Evolutionary conservation across 1,139 yeast genomes (phyloP), one percentile per base, ranked within the genome.

Genomic region (Saccharomyces pastorianus): DNA sequence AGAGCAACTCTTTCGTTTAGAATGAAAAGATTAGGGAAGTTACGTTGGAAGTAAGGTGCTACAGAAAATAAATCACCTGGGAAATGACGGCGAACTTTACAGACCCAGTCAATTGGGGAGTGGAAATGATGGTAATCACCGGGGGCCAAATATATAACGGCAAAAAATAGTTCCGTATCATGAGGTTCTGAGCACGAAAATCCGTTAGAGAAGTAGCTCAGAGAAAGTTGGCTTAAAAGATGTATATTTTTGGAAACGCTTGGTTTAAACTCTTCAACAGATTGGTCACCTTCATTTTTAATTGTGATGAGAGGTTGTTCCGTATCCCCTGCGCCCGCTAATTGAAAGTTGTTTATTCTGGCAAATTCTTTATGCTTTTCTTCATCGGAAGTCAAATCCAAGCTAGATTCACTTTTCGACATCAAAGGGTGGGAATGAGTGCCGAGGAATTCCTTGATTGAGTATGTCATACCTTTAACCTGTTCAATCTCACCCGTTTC

Each of bases 81-180:
- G 68, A 93, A 95, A 72, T 95, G 98, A 59, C 99, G 85, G 69
- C 99, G 83, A 54, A 88, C 72, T 29, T 95, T 90, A 44, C 95
- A 82, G 25, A 93, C 98, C 99, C 99, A 95, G 69, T 88, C 86
- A 2, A 91, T 81, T 4, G 99, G 99, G 4, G 98, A 89, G 69
- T 95, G 99, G 74, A 86, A 95, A 60, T 96, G 85, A 72, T 95
- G 99, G 71, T 95, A 95, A 69, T 95, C 99, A 42, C 99, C 99
- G 0, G 99, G 99, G 0, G 98, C 97, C 55, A 95, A 78, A 68
- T 95, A 95, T 42, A 95, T 89, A 20, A 95, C 99, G 1, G 96
- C 84, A 70, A 88, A 93, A 68, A 79, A 93, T 55, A 95, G 75
- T 63, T 84, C 84, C 58, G 84, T 87, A 51, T 63, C 58, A 11